Evolutionary conservation across 169 alveolate species (phyloP).

Genomic region (Plasmodium falciparum): DNA sequence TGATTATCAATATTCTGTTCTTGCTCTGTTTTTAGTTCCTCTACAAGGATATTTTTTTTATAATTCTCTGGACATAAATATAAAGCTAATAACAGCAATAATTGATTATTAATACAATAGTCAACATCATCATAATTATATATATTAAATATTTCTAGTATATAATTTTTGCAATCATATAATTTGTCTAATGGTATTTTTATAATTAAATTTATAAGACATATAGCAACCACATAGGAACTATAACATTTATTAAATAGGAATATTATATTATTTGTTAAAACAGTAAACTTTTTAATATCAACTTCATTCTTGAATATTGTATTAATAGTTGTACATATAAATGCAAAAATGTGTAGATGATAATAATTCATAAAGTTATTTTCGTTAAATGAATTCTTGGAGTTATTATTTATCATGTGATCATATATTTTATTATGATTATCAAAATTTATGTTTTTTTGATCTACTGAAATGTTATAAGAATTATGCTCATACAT

Average conservation of each 20-base stretch:
- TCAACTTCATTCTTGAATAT: slow-evolving; percentile 44
- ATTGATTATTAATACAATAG: slow-evolving; percentile 24
- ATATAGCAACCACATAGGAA: slow-evolving; percentile 42
- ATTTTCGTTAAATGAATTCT: not conserved
- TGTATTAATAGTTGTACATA: slow-evolving; percentile 36
- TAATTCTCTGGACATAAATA: slow-evolving; percentile 39
- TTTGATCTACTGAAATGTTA: not conserved
- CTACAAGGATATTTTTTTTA: slow-evolving; percentile 14
- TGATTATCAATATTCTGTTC: not conserved
- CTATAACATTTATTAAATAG: slow-evolving; percentile 47
- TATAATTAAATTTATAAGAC: slow-evolving; percentile 48
- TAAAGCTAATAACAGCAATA: slow-evolving; percentile 32
- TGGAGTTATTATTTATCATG: not conserved
- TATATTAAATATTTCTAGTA: slow-evolving; percentile 23
- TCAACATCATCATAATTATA: slow-evolving; percentile 31
- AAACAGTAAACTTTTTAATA: slow-evolving; percentile 18
- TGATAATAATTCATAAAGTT: slow-evolving; percentile 21
- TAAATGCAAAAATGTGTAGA: slow-evolving; percentile 54
- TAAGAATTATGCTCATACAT: not conserved
- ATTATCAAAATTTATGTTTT: not conserved
- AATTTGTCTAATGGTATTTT: slow-evolving; percentile 49
- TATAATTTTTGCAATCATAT: slow-evolving; percentile 30
- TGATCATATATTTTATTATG: not conserved
- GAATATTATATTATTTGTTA: slow-evolving; percentile 53
- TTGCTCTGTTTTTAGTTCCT: not conserved